phyloP scores from a whole-genome alignment of 371 early-diverging fungal species.

The Capillidium rhysosporum region DNA sequence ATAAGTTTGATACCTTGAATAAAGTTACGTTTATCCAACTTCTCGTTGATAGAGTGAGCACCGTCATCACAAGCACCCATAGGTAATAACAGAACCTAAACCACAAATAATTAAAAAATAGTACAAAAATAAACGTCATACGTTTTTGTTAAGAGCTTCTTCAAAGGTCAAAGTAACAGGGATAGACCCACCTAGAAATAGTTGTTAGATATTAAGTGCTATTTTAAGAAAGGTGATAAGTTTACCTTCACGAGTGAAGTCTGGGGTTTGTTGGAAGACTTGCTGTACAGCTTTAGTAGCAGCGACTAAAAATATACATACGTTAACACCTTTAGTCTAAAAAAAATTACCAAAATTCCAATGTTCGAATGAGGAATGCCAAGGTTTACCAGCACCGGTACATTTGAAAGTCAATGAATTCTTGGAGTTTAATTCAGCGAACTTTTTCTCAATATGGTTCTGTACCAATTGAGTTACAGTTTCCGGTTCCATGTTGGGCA shows the following conservation, averaged over 20 bases:
- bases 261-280: constrained; percentile 77
- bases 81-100: constrained; percentile 2
- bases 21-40: constrained; percentile 80
- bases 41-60: constrained; percentile 95
- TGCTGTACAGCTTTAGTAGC: constrained; percentile 73
- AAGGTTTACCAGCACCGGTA: constrained; percentile 74
- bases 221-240: not conserved
- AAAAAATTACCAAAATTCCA: constrained; percentile 57
- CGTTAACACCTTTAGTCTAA: not conserved
- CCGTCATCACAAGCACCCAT: constrained; percentile 26
- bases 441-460: constrained; percentile 54
- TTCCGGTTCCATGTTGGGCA: constrained; percentile 77
- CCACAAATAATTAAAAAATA: not conserved
- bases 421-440: constrained; percentile 72
- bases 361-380: constrained; percentile 80
- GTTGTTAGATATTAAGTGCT: not conserved
- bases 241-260: constrained; percentile 77
- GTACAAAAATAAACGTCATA: constrained; percentile 88
- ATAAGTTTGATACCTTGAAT: constrained; percentile 85
- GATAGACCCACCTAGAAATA: constrained; percentile 59
- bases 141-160: constrained; percentile 77
- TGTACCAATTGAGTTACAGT: constrained; percentile 50
- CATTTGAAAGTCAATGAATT: constrained; percentile 52
- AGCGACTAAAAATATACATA: constrained; percentile 29
- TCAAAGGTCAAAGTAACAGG: constrained; percentile 96